Percentiles rank a stretch among this genome's conserved stretches.
Evolutionary conservation across 2,329 filamentous ascomycete species (phyloP).

Genomic region (Alternaria sp.): DNA sequence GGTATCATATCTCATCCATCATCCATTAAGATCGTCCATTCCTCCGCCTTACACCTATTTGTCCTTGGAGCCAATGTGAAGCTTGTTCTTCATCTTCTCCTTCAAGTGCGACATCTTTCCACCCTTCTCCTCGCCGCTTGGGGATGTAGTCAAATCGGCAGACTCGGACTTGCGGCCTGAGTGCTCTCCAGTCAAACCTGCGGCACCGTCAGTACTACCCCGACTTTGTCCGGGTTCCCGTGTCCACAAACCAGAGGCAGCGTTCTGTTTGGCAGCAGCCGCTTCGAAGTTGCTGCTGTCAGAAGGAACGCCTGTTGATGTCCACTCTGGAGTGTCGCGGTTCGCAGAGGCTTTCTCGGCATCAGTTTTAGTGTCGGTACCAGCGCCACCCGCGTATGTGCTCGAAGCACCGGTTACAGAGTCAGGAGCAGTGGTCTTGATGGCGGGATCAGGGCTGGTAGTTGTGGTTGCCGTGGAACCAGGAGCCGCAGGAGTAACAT

Average conservation of each 20-base stretch:
- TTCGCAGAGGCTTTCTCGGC: constrained; percentile 25
- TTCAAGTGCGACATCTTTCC: constrained; percentile 60
- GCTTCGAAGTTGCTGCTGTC: constrained; percentile 67
- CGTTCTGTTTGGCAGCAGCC: constrained; percentile 60
- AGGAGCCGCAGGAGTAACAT: constrained; percentile 11
- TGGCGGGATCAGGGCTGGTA: constrained; percentile 8
- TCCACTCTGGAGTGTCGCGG: constrained; percentile 52
- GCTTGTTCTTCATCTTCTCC: constrained; percentile 73
- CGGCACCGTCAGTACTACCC: constrained; percentile 42
- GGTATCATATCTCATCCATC: constrained; percentile 32
- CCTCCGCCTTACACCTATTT: constrained; percentile 20
- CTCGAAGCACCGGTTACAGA: constrained; percentile 14
- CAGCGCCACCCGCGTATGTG: constrained; percentile 18
- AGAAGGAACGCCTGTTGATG: constrained; percentile 59
- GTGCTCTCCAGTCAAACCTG: constrained; percentile 62
- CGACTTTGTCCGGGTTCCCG: constrained; percentile 19
- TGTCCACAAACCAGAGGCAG: constrained; percentile 29
- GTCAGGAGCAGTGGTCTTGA: constrained; percentile 23
- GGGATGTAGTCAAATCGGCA: constrained; percentile 22
- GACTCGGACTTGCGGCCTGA: constrained; percentile 51
- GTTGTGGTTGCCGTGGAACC: constrained; percentile 7
- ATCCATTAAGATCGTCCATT: neutral
- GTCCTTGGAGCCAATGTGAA: constrained; percentile 58
- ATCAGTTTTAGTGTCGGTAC: constrained; percentile 20
- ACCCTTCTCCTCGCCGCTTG: constrained; percentile 30